These are phyloP conservation scores for Metarhizium anisopliae DNA, from an alignment of 2,329 filamentous ascomycete genomes.

Conservation along the genomic window DNA sequence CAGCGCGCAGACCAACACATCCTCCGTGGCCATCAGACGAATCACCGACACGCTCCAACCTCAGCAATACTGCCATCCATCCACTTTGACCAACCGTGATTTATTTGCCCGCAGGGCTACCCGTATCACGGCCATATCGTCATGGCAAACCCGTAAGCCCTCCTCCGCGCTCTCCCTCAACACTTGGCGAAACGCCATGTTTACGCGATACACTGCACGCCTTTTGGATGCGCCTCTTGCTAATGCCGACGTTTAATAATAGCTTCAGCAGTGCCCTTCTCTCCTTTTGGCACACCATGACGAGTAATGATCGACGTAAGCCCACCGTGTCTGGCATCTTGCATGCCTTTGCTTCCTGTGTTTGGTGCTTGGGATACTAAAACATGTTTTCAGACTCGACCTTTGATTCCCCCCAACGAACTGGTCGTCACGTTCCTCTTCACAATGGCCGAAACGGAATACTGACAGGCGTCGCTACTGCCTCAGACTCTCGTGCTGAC, in stretches of 20 bases:
- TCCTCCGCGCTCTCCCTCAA: background rate
- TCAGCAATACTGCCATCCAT: too few species aligned
- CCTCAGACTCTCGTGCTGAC: slow-evolving; percentile 80
- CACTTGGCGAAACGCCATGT: background rate
- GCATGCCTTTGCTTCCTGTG: slow-evolving; percentile 1
- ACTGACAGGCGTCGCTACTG: slow-evolving; percentile 81
- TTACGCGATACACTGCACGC: background rate
- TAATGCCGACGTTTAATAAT: background rate
- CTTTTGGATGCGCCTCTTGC: background rate
- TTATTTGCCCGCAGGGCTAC: background rate
- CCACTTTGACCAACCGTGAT: too few species aligned
- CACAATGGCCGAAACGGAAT: slow-evolving; percentile 72
- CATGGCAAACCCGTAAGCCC: slow-evolving; percentile 15
- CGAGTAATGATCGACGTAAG: slow-evolving; percentile 60
- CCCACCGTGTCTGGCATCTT: background rate
- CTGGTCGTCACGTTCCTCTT: slow-evolving; percentile 81
- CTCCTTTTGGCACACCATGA: slow-evolving; percentile 92
- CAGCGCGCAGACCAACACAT: background rate
- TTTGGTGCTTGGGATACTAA: background rate
- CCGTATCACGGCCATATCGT: background rate
- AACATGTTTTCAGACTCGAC: slow-evolving; percentile 61
- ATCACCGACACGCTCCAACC: background rate
- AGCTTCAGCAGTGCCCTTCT: slow-evolving; percentile 67
- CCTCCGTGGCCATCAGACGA: background rate
- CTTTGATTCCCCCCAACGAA: slow-evolving; percentile 87